Conservation (phyloP, 2,329 filamentous ascomycete species). For the Fusarium camptoceras region DNA sequence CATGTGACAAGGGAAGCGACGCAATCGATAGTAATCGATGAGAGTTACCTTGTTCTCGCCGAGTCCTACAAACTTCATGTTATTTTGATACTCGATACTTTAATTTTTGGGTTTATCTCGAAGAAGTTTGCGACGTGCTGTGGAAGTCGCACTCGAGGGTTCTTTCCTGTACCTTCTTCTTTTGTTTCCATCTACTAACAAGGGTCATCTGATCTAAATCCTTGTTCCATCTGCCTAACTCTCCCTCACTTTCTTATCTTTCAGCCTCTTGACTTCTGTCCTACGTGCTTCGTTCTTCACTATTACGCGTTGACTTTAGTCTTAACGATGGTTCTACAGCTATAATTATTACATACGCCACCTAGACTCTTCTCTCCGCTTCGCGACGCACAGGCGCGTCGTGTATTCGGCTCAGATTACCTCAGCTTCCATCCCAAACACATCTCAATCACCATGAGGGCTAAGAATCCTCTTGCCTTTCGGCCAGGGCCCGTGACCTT, state of each 20-base stretch:
- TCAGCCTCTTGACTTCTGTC: slow-evolving; percentile 16
- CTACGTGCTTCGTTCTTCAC: slow-evolving; percentile 24
- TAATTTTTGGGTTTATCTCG: background rate
- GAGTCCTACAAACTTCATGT: slow-evolving; percentile 32
- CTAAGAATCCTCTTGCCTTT: slow-evolving; percentile 76
- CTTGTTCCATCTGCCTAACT: slow-evolving; percentile 16
- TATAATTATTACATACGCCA: slow-evolving; percentile 9
- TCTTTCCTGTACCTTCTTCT: slow-evolving; percentile 21
- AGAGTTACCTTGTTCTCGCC: slow-evolving; percentile 21
- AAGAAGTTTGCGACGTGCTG: slow-evolving; percentile 8
- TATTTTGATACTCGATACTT: slow-evolving; percentile 7
- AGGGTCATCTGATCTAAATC: slow-evolving; percentile 26
- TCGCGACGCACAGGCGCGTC: slow-evolving; percentile 22
- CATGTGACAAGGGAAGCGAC: slow-evolving; percentile 41
- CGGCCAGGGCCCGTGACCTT: slow-evolving; percentile 83
- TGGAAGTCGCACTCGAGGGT: slow-evolving; percentile 22
- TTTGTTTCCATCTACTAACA: slow-evolving; percentile 17
- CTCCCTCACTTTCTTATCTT: slow-evolving; percentile 36
- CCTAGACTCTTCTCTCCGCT: background rate
- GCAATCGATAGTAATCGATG: slow-evolving; percentile 17
- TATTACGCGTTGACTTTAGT: slow-evolving; percentile 13
- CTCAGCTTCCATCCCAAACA: slow-evolving; percentile 15
- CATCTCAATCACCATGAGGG: slow-evolving; percentile 37
- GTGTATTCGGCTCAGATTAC: slow-evolving; percentile 6
- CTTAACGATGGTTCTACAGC: slow-evolving; percentile 30